These are phyloP conservation scores for Cordia subcordata DNA, from an alignment of 257 asterid genomes.

Conservation along the genomic window DNA sequence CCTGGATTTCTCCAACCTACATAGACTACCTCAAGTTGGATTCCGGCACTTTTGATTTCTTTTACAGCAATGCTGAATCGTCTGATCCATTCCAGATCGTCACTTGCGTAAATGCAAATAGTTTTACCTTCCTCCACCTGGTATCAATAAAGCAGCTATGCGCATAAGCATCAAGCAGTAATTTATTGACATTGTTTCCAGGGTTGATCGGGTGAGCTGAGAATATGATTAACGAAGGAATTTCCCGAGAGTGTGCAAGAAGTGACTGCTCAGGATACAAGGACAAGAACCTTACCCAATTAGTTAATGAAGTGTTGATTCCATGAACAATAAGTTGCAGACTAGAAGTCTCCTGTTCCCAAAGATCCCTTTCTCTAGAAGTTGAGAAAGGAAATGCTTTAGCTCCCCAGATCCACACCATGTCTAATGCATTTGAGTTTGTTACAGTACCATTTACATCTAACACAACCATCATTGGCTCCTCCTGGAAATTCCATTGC, in stretches of 20 bases:
- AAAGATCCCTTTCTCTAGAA: constrained; percentile 50
- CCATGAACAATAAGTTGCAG: constrained; percentile 41
- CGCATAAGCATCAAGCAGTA: background rate
- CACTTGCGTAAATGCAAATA: constrained; percentile 60
- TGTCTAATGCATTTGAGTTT: constrained; percentile 56
- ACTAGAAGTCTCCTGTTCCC: constrained; percentile 42
- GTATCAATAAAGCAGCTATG: constrained; percentile 1
- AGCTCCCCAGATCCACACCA: constrained; percentile 73
- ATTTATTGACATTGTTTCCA: background rate
- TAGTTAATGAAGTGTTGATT: constrained; percentile 35
- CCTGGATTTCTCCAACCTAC: constrained; percentile 55
- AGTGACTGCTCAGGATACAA: background rate
- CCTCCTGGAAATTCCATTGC: constrained; percentile 49
- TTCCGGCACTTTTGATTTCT: constrained; percentile 27
- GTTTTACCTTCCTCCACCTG: constrained; percentile 52
- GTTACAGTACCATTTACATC: constrained; percentile 38
- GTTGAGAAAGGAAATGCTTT: constrained; percentile 66
- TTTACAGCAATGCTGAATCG: constrained; percentile 30
- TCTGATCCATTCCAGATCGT: constrained; percentile 50
- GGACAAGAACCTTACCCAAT: constrained; percentile 40
- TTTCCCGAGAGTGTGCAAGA: background rate
- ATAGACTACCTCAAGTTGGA: constrained; percentile 44
- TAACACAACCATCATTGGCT: constrained; percentile 49
- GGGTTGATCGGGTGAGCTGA: background rate
- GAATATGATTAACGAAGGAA: background rate